phyloP scores from a whole-genome alignment of 2,329 filamentous ascomycete species.

The Penicillium sp. region DNA sequence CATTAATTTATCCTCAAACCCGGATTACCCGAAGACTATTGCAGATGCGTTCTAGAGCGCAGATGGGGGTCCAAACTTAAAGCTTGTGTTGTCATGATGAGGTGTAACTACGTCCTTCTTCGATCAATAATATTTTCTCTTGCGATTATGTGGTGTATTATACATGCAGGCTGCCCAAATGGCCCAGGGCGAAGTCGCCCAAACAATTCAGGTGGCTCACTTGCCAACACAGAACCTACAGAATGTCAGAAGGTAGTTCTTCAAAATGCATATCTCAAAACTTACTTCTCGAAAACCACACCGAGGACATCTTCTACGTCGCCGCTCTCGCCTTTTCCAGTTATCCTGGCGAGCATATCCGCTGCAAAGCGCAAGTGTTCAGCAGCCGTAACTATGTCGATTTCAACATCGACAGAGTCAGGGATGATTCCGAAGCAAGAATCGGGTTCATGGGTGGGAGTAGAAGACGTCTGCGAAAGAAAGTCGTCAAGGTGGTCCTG shows the following conservation, averaged over 20 bases:
- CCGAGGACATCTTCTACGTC: conserved; percentile 96
- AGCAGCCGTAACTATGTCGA: conserved; percentile 86
- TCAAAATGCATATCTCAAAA: conserved; percentile 23
- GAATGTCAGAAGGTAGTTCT: conserved; percentile 12
- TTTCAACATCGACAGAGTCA: conserved; percentile 29
- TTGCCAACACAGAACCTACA: conserved; percentile 60
- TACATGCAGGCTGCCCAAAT: background rate
- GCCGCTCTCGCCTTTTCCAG: conserved; percentile 77
- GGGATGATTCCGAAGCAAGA: background rate
- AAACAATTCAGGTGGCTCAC: conserved; percentile 19
- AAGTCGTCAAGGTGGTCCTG: conserved; percentile 72
- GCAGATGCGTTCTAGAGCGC: background rate
- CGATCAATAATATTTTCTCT: background rate
- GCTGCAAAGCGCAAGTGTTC: conserved; percentile 84
- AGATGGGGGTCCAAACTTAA: background rate
- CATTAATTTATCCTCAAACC: background rate
- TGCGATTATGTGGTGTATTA: background rate
- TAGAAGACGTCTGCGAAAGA: conserved; percentile 54
- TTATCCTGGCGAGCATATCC: conserved; percentile 79
- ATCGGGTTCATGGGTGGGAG: conserved; percentile 2
- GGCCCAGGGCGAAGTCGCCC: background rate
- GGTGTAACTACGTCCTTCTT: background rate
- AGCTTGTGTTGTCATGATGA: background rate
- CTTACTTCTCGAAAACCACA: conserved; percentile 95
- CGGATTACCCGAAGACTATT: background rate